A percentile compares a stretch with the other conserved stretches of the same genome.
These are phyloP conservation scores for Lathyrus sativus DNA, from an alignment of 306 rosid species.

Conservation along the genomic window DNA sequence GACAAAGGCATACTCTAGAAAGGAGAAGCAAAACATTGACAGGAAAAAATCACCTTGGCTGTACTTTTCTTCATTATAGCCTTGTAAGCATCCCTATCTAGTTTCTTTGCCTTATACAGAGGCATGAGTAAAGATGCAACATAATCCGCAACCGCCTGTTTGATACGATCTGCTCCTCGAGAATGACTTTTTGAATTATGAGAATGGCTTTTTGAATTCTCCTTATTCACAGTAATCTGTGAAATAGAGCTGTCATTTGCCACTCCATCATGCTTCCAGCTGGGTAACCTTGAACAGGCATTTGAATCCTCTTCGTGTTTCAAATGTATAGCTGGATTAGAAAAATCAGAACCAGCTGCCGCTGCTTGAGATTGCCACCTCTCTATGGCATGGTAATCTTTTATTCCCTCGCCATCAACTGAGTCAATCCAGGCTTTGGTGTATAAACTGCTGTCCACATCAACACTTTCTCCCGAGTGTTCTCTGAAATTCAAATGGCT, in stretches of 20 bases:
- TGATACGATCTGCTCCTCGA: constrained; percentile 88
- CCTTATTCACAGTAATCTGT: constrained; percentile 85
- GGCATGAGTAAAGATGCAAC: constrained; percentile 98
- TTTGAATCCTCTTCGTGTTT: constrained; percentile 91
- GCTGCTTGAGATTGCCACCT: constrained; percentile 99
- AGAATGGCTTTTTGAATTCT: constrained; percentile 57
- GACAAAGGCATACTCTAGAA: neutral
- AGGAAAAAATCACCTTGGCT: constrained; percentile 67
- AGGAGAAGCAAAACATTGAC: constrained; percentile 25
- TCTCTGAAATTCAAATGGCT: constrained; percentile 82
- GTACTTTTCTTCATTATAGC: constrained; percentile 98
- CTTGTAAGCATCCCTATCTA: constrained; percentile 92
- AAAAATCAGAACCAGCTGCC: constrained; percentile 75
- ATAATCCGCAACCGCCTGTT: constrained; percentile 96
- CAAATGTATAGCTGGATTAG: constrained; percentile 49
- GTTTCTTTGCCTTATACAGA: constrained; percentile 89
- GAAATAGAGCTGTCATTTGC: constrained; percentile 91
- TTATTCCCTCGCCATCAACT: constrained; percentile 73
- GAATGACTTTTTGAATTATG: constrained; percentile 56
- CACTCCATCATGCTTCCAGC: constrained; percentile 66
- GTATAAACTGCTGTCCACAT: constrained; percentile 78
- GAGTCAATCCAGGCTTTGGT: constrained; percentile 99
- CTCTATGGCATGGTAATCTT: constrained; percentile 88
- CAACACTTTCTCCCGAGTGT: constrained; percentile 96
- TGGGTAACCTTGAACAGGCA: constrained; percentile 67